Conservation (phyloP, 192 early-diverging fungal genomes). For the Chytriomyces confervae region DNA sequence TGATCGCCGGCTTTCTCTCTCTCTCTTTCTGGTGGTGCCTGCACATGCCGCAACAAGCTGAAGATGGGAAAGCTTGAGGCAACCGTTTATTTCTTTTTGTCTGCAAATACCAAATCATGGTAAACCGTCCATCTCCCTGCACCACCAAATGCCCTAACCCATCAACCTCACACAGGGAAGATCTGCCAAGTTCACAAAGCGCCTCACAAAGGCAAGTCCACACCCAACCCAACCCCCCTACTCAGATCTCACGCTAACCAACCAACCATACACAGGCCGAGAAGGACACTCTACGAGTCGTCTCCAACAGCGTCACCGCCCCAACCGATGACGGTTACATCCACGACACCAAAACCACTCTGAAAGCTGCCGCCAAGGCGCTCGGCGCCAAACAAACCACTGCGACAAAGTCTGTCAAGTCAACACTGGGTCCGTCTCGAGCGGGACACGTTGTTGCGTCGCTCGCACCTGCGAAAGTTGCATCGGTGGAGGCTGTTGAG, state of each 20-base stretch:
- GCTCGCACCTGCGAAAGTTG: neutral
- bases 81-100: too few relatives aligned
- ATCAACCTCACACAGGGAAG: slow-evolving; percentile 5
- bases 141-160: too few relatives aligned
- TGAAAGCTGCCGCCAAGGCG: slow-evolving; percentile 18
- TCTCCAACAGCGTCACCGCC: neutral
- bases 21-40: too few relatives aligned
- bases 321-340: slow-evolving; percentile 4
- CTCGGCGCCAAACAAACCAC: slow-evolving; percentile 8
- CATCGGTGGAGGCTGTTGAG: neutral
- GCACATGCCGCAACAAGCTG: too few relatives aligned
- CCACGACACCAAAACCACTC: slow-evolving; percentile 25
- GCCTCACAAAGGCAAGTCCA: slow-evolving; percentile 3
- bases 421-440: slow-evolving; percentile 18
- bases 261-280: neutral
- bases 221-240: too few relatives aligned
- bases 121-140: too few relatives aligned
- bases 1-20: too few relatives aligned
- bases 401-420: neutral
- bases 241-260: too few relatives aligned
- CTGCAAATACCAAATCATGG: too few relatives aligned
- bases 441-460: neutral
- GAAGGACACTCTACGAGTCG: slow-evolving; percentile 22
- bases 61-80: too few relatives aligned
- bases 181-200: slow-evolving; percentile 19